Conservation (phyloP, 2,329 filamentous ascomycete species). For the Aspergillus ochraceus region DNA sequence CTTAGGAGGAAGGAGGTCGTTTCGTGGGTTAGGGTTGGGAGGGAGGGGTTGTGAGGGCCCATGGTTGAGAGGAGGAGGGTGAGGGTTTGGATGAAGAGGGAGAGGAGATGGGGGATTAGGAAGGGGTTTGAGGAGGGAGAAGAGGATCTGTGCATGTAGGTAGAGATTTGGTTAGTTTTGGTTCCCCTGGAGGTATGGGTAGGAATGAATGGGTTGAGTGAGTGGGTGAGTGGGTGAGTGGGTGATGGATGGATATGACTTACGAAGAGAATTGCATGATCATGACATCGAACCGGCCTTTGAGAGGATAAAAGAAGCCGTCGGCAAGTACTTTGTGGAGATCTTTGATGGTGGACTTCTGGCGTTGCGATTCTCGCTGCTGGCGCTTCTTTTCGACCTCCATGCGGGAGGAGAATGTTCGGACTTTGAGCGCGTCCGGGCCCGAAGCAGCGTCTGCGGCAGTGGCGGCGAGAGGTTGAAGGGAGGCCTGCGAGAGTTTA, state of each 20-base stretch:
- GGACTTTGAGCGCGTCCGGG: constrained; percentile 81
- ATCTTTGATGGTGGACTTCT: constrained; percentile 68
- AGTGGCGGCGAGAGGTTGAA: constrained; percentile 76
- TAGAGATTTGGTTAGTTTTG: constrained; percentile 12
- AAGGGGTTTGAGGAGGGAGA: constrained; percentile 57
- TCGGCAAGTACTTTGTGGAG: constrained; percentile 73
- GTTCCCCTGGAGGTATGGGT: too few species aligned
- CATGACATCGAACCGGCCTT: constrained; percentile 72
- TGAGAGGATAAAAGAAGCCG: constrained; percentile 83
- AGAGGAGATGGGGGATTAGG: constrained; percentile 72
- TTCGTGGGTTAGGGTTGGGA: constrained; percentile 80
- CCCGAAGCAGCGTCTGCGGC: constrained; percentile 79
- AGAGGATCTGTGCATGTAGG: constrained; percentile 31
- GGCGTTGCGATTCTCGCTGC: constrained; percentile 45
- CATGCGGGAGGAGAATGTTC: constrained; percentile 81
- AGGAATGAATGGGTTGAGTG: too few species aligned
- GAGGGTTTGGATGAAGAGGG: constrained; percentile 81
- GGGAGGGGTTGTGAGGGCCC: constrained; percentile 72
- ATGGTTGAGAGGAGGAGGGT: constrained; percentile 79
- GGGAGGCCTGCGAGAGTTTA: constrained; percentile 68
- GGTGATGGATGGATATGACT: constrained; percentile 15
- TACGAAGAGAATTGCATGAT: constrained; percentile 55
- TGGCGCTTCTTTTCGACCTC: constrained; percentile 59
- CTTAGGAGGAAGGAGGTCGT: constrained; percentile 79
- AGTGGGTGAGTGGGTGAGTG: background rate